Percentiles rank a stretch among this genome's conserved stretches.
Conservation (phyloP, 768 basidiomycete species). For the Boletus bicolor region DNA sequence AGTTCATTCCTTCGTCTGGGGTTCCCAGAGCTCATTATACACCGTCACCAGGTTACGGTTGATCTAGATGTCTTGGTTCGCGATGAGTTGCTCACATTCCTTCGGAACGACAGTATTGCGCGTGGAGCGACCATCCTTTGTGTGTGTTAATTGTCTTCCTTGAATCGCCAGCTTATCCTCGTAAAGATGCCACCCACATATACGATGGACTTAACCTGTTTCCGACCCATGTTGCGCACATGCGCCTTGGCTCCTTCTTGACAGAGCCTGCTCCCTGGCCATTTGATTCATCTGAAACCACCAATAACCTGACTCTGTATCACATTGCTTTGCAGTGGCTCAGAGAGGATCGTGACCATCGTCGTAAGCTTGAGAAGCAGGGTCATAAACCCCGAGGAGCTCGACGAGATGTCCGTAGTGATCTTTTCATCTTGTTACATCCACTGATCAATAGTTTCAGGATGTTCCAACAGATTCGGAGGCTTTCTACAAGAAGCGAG, state of each 20-base stretch:
- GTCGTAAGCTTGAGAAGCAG: conserved; percentile 53
- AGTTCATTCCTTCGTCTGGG: conserved; percentile 1
- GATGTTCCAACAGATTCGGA: conserved; percentile 71
- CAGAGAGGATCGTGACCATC: conserved; percentile 70
- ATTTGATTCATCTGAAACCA: conserved; percentile 29
- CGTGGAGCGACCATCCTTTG: conserved; percentile 89
- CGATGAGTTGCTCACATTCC: conserved; percentile 83
- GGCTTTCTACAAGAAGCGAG: conserved; percentile 81
- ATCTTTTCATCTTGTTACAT: background rate
- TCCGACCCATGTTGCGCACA: conserved; percentile 91
- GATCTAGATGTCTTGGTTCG: conserved; percentile 96
- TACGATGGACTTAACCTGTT: conserved; percentile 90
- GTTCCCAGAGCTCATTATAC: background rate
- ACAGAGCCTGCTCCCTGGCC: conserved; percentile 73
- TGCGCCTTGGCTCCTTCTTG: conserved; percentile 78
- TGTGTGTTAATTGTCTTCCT: conserved; percentile 31
- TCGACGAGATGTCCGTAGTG: conserved; percentile 46
- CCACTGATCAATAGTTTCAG: conserved; percentile 32
- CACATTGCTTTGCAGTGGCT: conserved; percentile 83
- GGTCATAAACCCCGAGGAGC: conserved; percentile 64
- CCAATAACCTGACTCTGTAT: conserved; percentile 47
- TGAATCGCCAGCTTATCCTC: conserved; percentile 3
- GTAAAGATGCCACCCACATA: conserved; percentile 90
- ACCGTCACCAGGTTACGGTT: conserved; percentile 73
- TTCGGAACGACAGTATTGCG: conserved; percentile 74